phyloP scores from a whole-genome alignment of 2,329 filamentous ascomycete genomes.

The Colletotrichum melonis region DNA sequence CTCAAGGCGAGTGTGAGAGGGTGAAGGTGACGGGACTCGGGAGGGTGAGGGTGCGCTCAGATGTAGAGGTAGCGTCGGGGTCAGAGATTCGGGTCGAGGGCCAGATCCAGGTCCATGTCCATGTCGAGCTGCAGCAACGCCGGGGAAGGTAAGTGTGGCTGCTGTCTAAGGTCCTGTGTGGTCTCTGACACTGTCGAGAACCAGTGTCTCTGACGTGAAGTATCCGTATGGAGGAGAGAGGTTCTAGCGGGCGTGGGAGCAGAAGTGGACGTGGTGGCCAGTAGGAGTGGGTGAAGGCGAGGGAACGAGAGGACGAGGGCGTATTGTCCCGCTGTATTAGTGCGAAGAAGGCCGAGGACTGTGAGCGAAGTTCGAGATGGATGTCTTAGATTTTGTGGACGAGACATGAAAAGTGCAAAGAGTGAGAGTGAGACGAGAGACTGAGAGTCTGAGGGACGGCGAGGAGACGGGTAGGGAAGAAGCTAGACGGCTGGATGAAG shows the following conservation, averaged over 20 bases:
- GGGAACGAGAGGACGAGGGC: neutral
- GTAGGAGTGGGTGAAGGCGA: constrained; percentile 11
- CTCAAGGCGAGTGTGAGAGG: neutral
- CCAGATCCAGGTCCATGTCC: constrained; percentile 31
- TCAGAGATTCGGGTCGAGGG: constrained; percentile 22
- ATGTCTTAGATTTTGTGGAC: too few relatives aligned
- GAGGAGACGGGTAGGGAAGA: neutral
- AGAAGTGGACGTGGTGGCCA: constrained; percentile 2
- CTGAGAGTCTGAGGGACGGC: neutral
- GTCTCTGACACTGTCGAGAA: constrained; percentile 13
- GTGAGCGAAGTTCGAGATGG: too few relatives aligned
- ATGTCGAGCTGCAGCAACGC: constrained; percentile 27
- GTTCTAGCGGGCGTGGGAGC: constrained; percentile 9
- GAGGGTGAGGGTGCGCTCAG: constrained; percentile 18
- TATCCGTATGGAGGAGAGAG: neutral
- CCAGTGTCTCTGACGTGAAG: constrained; percentile 16
- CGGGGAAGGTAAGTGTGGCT: constrained; percentile 18
- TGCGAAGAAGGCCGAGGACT: neutral
- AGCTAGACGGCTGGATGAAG: constrained; percentile 1
- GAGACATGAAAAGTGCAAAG: neutral
- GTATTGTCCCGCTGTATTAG: neutral
- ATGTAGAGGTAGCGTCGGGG: constrained; percentile 24
- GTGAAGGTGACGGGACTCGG: neutral
- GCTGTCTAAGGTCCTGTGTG: constrained; percentile 7
- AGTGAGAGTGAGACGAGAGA: neutral